Percentiles rank a stretch among this genome's conserved stretches.
These are phyloP conservation scores for Salix arbutifolia DNA, from an alignment of 345 rosid species.

Conservation along the genomic window DNA sequence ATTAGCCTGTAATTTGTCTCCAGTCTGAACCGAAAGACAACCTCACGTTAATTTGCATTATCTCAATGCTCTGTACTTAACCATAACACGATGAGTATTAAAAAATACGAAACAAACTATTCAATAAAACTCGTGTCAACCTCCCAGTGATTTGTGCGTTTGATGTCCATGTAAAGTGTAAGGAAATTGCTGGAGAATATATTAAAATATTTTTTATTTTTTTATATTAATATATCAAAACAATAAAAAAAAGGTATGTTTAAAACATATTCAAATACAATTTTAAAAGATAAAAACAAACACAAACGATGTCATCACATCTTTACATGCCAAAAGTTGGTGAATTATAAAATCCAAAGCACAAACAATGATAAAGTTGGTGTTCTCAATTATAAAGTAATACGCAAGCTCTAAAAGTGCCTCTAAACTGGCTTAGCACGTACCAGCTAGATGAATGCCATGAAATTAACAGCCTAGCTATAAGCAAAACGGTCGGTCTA, in stretches of 20 bases:
- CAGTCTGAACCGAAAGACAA: constrained; percentile 7
- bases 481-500: neutral
- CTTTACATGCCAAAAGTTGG: constrained; percentile 18
- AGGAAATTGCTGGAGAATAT: no score
- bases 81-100: neutral
- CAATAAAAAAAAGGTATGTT: no score
- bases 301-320: no score
- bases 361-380: neutral
- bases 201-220: no score
- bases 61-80: constrained; percentile 7
- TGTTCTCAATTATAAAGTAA: neutral
- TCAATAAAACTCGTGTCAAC: neutral
- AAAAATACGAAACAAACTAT: neutral
- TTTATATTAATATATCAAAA: no score
- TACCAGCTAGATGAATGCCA: constrained; percentile 2
- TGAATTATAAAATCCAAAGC: neutral
- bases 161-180: no score
- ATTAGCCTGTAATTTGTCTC: constrained; percentile 7
- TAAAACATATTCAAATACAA: no score
- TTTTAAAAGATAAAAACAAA: no score
- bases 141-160: neutral
- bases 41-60: constrained; percentile 22
- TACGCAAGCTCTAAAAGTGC: neutral
- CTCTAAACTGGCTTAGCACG: constrained; percentile 10
- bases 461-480: neutral